Evolutionary conservation across 768 basidiomycete species (phyloP).

Genomic region (Boletus barrowsii): DNA sequence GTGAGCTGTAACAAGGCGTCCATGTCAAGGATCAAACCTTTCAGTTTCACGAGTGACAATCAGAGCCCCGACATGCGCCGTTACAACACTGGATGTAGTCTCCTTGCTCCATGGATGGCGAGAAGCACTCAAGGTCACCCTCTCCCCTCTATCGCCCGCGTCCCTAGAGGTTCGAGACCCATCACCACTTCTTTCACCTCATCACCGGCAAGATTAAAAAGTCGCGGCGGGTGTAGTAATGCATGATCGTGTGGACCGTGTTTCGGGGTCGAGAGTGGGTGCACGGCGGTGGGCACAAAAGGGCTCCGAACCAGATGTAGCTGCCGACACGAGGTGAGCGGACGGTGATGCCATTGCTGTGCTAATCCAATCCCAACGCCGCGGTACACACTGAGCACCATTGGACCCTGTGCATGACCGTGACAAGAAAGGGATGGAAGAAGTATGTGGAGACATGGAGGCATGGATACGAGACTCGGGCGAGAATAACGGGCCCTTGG

Average conservation of each 20-base stretch:
- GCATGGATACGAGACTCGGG: neutral
- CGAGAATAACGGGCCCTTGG: neutral
- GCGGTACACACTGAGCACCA: neutral
- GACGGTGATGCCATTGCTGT: conserved; percentile 1
- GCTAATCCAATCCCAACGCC: conserved; percentile 2
- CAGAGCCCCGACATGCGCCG: conserved; percentile 8
- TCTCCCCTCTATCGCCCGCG: conserved; percentile 4
- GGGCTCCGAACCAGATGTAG: neutral
- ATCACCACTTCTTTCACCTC: conserved; percentile 2
- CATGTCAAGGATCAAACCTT: conserved; percentile 9
- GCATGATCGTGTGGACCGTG: conserved; percentile 2
- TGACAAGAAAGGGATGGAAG: neutral
- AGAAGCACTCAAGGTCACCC: neutral
- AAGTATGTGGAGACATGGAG: too few relatives aligned
- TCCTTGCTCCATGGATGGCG: conserved; percentile 7
- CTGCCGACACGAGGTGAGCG: conserved; percentile 17
- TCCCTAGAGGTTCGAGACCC: conserved; percentile 14
- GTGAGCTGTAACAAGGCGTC: conserved; percentile 11
- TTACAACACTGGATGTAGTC: neutral
- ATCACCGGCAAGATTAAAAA: conserved; percentile 21
- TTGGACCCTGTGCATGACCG: neutral
- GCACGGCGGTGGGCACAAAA: conserved; percentile 2
- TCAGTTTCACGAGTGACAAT: conserved; percentile 9
- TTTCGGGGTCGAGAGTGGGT: conserved; percentile 12
- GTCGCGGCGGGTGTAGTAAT: conserved; percentile 9